A percentile compares a stretch with the other conserved stretches of the same genome.
phyloP scores from a whole-genome alignment of 176 grass and related monocot genomes.

The Hsuehochloa calcarea region DNA sequence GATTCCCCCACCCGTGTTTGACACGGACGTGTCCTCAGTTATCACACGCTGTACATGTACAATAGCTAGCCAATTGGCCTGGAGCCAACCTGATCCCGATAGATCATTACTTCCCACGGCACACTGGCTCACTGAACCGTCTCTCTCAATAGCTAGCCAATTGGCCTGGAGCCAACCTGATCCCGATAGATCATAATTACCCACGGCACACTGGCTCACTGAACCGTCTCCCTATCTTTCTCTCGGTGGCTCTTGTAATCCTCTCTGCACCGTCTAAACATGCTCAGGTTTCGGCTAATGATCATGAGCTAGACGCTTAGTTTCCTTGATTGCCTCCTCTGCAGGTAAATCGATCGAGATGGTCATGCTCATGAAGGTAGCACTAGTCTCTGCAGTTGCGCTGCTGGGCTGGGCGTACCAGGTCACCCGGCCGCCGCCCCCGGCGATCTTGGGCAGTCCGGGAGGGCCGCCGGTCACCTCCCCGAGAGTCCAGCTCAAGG shows the following conservation, averaged over 20 bases:
- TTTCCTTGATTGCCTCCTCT: background rate
- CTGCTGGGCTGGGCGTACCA: slow-evolving; percentile 43
- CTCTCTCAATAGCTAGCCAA: no score
- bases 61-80: background rate
- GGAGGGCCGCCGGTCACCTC: slow-evolving; percentile 47
- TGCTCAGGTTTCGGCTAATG: background rate
- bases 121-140: no score
- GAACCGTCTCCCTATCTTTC: no score
- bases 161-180: no score
- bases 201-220: background rate
- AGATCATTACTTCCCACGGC: no score
- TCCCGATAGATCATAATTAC: background rate
- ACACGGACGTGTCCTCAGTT: no score
- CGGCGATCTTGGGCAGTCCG: slow-evolving; percentile 46
- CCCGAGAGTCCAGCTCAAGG: slow-evolving; percentile 47
- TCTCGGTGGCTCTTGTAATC: background rate
- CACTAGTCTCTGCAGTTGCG: background rate
- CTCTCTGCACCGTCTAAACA: background rate
- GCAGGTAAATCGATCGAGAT: slow-evolving; percentile 7
- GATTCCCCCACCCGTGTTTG: background rate
- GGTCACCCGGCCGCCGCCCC: slow-evolving; percentile 39
- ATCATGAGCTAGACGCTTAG: background rate
- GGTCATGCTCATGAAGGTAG: background rate
- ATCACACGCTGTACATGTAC: background rate
- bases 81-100: no score